Evolutionary conservation across 805 yeast genomes (phyloP).

Genomic region (Wickerhamiella cacticola): DNA sequence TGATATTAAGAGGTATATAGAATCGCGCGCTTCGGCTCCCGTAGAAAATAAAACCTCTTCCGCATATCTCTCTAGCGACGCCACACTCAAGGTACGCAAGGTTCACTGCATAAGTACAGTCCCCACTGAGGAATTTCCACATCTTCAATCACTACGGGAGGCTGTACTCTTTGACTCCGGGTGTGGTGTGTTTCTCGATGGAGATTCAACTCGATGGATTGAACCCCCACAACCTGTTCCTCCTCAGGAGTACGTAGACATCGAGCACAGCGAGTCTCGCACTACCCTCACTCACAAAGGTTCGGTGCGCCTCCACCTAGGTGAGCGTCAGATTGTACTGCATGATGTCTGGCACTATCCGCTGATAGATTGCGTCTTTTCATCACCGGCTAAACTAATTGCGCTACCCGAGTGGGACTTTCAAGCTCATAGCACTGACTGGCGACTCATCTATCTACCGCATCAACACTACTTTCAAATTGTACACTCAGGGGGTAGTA

Average conservation of each 20-base stretch:
- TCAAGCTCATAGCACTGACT: neutral
- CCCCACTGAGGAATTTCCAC: neutral
- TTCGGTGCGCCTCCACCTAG: neutral
- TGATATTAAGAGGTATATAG: neutral
- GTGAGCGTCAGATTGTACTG: neutral
- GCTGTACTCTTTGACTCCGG: neutral
- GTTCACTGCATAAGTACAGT: neutral
- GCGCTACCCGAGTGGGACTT: neutral
- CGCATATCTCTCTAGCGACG: neutral
- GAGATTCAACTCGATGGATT: neutral
- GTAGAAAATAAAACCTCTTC: neutral
- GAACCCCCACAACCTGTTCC: neutral
- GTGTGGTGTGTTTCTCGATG: neutral
- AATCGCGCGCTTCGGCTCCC: too few species aligned
- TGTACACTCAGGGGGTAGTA: too few species aligned
- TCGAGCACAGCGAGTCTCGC: neutral
- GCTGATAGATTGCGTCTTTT: neutral
- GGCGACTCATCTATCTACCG: neutral
- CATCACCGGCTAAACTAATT: neutral
- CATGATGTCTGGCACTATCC: neutral
- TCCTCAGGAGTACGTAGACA: neutral
- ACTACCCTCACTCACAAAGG: neutral
- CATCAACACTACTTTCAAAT: neutral
- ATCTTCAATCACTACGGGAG: neutral
- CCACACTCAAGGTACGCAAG: neutral